These are phyloP conservation scores for Russula sp. DNA, from an alignment of 768 basidiomycete species.

Conservation along the genomic window DNA sequence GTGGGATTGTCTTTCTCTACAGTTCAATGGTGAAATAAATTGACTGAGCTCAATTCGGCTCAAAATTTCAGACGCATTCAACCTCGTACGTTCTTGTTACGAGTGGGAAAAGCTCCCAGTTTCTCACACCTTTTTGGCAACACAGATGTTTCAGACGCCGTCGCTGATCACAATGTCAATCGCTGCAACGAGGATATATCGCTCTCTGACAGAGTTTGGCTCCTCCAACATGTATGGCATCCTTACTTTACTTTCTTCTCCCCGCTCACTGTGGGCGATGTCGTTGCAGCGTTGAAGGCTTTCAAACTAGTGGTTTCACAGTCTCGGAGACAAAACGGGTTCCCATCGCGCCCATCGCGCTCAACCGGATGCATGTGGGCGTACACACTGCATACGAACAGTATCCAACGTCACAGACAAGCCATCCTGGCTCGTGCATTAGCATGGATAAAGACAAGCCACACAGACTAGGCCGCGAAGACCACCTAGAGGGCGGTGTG, in stretches of 20 bases:
- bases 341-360: background rate
- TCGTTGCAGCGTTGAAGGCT: background rate
- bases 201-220: background rate
- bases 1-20: background rate
- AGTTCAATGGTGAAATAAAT: background rate
- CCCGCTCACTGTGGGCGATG: background rate
- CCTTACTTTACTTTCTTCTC: background rate
- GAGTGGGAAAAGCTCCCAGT: background rate
- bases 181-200: conserved; percentile 14
- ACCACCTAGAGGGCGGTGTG: background rate
- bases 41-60: background rate
- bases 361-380: conserved; percentile 5
- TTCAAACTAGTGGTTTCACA: background rate
- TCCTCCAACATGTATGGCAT: background rate
- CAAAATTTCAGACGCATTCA: background rate
- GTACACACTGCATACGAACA: background rate
- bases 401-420: background rate
- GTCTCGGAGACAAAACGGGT: background rate
- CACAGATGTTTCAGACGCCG: conserved; percentile 1
- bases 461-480: background rate
- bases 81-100: background rate
- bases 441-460: background rate
- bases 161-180: background rate
- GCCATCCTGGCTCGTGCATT: background rate
- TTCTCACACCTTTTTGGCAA: background rate